Evolutionary conservation across 352 stramenopile genomes (phyloP).

Genomic region (Pythium periplocum): DNA sequence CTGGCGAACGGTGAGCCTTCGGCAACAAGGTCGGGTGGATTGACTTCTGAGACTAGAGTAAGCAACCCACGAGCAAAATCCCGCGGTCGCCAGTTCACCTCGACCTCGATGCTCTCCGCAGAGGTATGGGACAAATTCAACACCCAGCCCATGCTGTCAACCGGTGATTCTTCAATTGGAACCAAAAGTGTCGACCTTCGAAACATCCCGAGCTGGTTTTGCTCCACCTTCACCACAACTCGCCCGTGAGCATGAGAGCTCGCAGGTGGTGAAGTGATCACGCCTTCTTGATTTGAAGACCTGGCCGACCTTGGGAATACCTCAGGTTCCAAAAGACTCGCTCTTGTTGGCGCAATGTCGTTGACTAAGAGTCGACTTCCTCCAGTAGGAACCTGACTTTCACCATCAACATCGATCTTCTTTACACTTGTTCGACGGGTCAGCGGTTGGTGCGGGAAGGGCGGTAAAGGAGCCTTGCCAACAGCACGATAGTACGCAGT

Average conservation of each 20-base stretch:
- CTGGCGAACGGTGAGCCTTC: no score
- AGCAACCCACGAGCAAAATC: constrained; percentile 49
- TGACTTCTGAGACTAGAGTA: constrained; percentile 35
- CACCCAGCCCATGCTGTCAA: constrained; percentile 49
- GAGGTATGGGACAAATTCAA: constrained; percentile 2
- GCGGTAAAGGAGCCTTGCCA: constrained; percentile 46
- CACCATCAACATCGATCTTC: no score
- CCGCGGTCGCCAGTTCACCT: constrained; percentile 53
- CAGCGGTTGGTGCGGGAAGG: constrained; percentile 36
- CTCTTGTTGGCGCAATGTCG: no score
- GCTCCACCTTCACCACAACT: constrained; percentile 23
- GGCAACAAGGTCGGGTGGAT: constrained; percentile 5
- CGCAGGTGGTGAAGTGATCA: no score
- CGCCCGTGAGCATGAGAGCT: background rate
- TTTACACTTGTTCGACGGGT: constrained; percentile 19
- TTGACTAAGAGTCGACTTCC: no score
- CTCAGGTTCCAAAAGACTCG: no score
- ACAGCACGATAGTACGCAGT: constrained; percentile 68
- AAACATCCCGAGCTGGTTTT: constrained; percentile 35
- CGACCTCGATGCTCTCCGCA: constrained; percentile 19
- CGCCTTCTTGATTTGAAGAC: no score
- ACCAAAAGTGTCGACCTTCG: constrained; percentile 53
- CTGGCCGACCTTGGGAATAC: no score
- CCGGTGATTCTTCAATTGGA: constrained; percentile 67
- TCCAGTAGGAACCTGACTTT: no score